Evolutionary conservation across 2,329 filamentous ascomycete species (phyloP).

Genomic region (Colletotrichum cereale): DNA sequence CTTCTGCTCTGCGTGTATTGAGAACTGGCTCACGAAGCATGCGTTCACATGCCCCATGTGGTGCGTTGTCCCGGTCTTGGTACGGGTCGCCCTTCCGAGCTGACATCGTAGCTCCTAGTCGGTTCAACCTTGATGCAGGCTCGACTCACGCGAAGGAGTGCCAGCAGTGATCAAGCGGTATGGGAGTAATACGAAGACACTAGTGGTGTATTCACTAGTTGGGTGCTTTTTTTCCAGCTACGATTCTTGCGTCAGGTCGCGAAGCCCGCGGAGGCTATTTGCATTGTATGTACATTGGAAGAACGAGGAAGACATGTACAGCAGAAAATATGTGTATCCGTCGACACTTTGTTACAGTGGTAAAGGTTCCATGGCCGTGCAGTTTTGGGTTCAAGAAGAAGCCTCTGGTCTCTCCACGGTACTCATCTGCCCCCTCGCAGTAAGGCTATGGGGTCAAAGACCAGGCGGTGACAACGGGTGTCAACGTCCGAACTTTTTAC

Average conservation of each 20-base stretch:
- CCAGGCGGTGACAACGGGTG: neutral
- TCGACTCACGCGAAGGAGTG: neutral
- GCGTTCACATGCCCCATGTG: constrained; percentile 18
- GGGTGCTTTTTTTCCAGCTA: neutral
- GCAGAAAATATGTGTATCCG: neutral
- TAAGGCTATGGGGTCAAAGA: neutral
- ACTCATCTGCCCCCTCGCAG: neutral
- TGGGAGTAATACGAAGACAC: too few species aligned
- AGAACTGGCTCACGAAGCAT: constrained; percentile 21
- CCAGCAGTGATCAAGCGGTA: neutral
- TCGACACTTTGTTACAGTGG: neutral
- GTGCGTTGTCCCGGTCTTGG: neutral
- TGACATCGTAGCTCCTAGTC: neutral
- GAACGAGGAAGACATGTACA: neutral
- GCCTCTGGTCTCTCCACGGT: neutral
- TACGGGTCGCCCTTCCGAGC: neutral
- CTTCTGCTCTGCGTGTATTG: constrained; percentile 31
- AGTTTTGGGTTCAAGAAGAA: neutral
- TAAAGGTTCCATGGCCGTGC: neutral
- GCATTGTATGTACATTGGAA: constrained; percentile 12
- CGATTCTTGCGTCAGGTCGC: neutral
- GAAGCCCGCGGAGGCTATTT: neutral
- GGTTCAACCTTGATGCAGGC: constrained; percentile 1
- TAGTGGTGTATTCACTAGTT: neutral
- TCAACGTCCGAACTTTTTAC: neutral